Evolutionary conservation across 441 rosid species (phyloP), one percentile per base, ranked within the genome.

Genomic region (Mallotus japonicus): DNA sequence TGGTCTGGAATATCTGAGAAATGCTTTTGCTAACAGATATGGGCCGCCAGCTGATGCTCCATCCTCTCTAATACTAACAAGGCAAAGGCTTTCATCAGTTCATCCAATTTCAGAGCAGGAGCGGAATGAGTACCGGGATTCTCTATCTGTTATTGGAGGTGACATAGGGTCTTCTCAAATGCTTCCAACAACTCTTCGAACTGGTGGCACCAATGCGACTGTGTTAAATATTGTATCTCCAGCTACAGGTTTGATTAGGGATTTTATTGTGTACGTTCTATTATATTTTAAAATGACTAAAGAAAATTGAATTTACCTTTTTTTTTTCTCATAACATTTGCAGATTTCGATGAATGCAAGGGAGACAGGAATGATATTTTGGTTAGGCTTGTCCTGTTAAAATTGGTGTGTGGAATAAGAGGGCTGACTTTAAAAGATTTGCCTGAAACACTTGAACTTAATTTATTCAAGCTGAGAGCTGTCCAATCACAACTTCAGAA

Each of bases 401-500:
- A 89, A 86, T 79, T 90, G 61, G 95, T 80, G 14, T 82, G 68
- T 71, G 80, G 81, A 61, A 83, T 88, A 61, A 74, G 83, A 54
- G 96, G 96, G 61, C 63, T 90, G 59, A 87, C 85, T 0, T 80
- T 76, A n/a, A 89, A 88, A 64, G 68, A 75, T 54, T 63, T 89
- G 69, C 95, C 97, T 0, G 97, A 92, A 81, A 90, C 92, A 42
- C 83, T 92, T 20, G 73, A 53, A 44, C 93, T 89, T 49, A 88
- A 89, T 70, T 81, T 86, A 46, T 55, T 86, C 55, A 87, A 95
- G 80, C 24, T 87, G 79, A 86, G 96, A 77, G 80, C 69, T 77
- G 85, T 84, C 60, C 97, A 92, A 77, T 83, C 87, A 69, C 88
- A 89, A 73, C 76, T 88, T 71, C 96, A 92, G 87, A 92, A 90